Percentiles rank a stretch among this genome's conserved stretches.
Evolutionary conservation across 352 stramenopile genomes (phyloP).

Genomic region (Phytophthora uliginosa): DNA sequence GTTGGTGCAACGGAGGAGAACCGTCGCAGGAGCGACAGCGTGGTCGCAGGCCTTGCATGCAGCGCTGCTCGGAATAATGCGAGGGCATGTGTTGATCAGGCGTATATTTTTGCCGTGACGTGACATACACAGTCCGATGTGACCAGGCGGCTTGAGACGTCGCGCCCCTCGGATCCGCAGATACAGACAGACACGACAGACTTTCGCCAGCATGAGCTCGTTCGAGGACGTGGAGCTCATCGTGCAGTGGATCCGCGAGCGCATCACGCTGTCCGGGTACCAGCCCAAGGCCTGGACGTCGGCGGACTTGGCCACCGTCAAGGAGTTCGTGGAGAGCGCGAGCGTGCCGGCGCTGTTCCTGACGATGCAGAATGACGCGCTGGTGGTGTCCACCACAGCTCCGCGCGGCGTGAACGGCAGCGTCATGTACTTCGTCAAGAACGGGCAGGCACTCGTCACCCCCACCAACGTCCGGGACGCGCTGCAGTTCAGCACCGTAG

Average conservation of each 20-base stretch:
- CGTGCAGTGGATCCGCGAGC: conserved; percentile 88
- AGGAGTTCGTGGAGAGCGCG: conserved; percentile 84
- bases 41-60: no score
- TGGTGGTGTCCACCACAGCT: conserved; percentile 67
- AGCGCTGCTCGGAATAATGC: not conserved
- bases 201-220: conserved; percentile 61
- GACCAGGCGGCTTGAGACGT: not conserved
- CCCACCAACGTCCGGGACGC: conserved; percentile 63
- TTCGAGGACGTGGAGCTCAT: conserved; percentile 90
- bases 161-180: conserved; percentile 1
- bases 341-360: conserved; percentile 81
- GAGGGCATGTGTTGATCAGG: not conserved
- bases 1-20: no score
- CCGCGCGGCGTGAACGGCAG: conserved; percentile 49
- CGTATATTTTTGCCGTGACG: not conserved
- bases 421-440: conserved; percentile 94
- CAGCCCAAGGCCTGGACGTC: conserved; percentile 78
- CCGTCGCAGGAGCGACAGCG: no score
- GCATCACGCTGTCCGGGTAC: conserved; percentile 79
- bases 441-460: conserved; percentile 74
- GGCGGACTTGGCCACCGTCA: conserved; percentile 81
- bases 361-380: conserved; percentile 51
- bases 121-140: not conserved
- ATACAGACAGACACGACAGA: conserved; percentile 1
- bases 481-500: conserved; percentile 84